phyloP scores from a whole-genome alignment of 768 basidiomycete species.

The Gyrodon lividus region DNA sequence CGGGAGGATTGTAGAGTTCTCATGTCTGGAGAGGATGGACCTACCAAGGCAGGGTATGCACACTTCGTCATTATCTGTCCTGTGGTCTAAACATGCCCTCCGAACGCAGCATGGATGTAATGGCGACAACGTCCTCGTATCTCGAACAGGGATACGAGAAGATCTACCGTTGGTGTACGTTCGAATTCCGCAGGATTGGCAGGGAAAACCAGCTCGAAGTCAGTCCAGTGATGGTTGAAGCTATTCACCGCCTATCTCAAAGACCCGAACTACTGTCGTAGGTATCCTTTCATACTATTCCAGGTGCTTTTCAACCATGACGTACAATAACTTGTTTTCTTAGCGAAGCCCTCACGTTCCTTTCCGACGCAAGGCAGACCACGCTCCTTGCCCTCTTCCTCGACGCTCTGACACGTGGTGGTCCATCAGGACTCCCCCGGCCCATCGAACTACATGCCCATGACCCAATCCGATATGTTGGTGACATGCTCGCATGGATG shows the following conservation, averaged over 20 bases:
- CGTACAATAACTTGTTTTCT: background rate
- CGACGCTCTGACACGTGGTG: slow-evolving; percentile 84
- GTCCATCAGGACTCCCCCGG: slow-evolving; percentile 78
- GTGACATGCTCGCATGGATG: slow-evolving; percentile 98
- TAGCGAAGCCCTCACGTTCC: slow-evolving; percentile 72
- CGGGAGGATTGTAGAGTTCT: slow-evolving; percentile 82
- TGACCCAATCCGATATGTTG: slow-evolving; percentile 93
- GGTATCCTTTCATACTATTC: slow-evolving; percentile 5
- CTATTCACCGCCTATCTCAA: slow-evolving; percentile 68
- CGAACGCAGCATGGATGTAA: slow-evolving; percentile 74
- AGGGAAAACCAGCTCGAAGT: slow-evolving; percentile 76
- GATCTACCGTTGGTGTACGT: slow-evolving; percentile 79
- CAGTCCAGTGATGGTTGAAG: slow-evolving; percentile 60
- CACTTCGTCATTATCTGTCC: background rate
- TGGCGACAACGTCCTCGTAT: slow-evolving; percentile 74
- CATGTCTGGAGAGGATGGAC: slow-evolving; percentile 81
- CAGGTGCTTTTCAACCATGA: background rate
- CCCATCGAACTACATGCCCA: slow-evolving; percentile 98
- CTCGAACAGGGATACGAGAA: slow-evolving; percentile 92
- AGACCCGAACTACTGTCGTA: slow-evolving; percentile 69
- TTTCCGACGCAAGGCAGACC: slow-evolving; percentile 80
- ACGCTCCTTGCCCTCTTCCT: slow-evolving; percentile 82
- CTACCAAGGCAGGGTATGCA: slow-evolving; percentile 71
- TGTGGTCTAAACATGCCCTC: background rate
- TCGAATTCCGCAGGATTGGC: slow-evolving; percentile 80